A percentile compares a stretch with the other conserved stretches of the same genome.
These are phyloP conservation scores for Tricholoma saponaceum DNA, from an alignment of 768 basidiomycete species.

Conservation along the genomic window DNA sequence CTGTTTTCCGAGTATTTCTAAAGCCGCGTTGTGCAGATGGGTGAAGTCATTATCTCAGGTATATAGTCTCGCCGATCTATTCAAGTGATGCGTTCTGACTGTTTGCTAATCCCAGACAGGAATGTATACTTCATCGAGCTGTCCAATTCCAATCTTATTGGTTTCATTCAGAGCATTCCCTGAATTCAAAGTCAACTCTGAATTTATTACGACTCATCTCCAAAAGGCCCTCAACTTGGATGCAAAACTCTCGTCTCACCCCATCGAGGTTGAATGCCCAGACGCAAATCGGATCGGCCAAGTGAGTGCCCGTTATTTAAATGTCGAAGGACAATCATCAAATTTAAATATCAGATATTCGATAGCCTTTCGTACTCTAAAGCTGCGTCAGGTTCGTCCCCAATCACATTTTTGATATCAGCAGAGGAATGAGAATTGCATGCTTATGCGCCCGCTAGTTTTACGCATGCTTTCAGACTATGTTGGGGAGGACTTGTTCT, in stretches of 20 bases:
- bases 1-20: background rate
- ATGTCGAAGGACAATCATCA: background rate
- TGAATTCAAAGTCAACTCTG: conserved; percentile 80
- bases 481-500: conserved; percentile 86
- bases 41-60: conserved; percentile 82
- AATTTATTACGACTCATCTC: conserved; percentile 75
- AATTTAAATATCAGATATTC: conserved; percentile 58
- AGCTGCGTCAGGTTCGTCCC: conserved; percentile 60
- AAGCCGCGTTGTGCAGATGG: conserved; percentile 49
- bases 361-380: conserved; percentile 86
- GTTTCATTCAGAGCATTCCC: conserved; percentile 55
- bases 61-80: conserved; percentile 13
- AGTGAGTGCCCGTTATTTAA: conserved; percentile 26
- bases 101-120: conserved; percentile 41
- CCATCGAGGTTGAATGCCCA: conserved; percentile 87
- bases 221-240: conserved; percentile 76
- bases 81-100: conserved; percentile 1
- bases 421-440: background rate
- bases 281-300: conserved; percentile 83
- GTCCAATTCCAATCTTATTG: background rate
- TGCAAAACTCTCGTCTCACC: conserved; percentile 83
- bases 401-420: too few species aligned
- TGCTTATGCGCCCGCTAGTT: conserved; percentile 37
- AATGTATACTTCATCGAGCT: conserved; percentile 11
- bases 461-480: conserved; percentile 91